Evolutionary conservation across 2,329 filamentous ascomycete species (phyloP), one percentile per base, ranked within the genome.

Genomic region (Stachybotrys chlorohalonatus): DNA sequence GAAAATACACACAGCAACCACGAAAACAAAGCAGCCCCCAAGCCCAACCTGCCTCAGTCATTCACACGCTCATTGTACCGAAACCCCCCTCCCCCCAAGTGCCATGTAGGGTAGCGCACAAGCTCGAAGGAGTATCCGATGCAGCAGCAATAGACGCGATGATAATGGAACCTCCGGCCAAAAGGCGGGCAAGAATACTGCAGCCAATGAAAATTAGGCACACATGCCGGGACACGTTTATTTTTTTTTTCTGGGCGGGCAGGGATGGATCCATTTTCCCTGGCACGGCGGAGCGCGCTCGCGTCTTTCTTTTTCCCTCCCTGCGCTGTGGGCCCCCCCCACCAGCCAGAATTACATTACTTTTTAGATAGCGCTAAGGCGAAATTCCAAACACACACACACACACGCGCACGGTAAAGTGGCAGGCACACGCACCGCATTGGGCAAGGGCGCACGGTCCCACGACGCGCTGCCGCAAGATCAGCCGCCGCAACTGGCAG

Each of bases 401-500:
- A 48, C 17, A 48, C 6, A 47, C 24, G 24, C 24, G 24, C 24
- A 24, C 4, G 24, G 24, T 24, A n/a, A 45, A 46, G 45, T 55
- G 30, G 17, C 48, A 11, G 48, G 32, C 48, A 31, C 48, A 30
- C 48, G 48, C 48, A 13, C 15, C 36, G 36, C 36, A 42, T 42
- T 42, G 6, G 36, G 36, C 36, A 42, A 42, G 46, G 24, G 57
- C 55, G 59, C 60, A 60, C 58, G 62, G 56, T 47, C 62, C 58
- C 60, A 56, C 53, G 17, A 47, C 53, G 52, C 54, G 46, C 11
- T 47, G 49, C 49, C 49, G 13, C 59, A 68, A 73, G 64, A 73
- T 73, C 70, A 73, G 67, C 68, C 68, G 68, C 65, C 63, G 57
- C 62, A 62, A 58, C 60, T 60, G 52, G 55, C 59, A 58, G 55